A percentile compares a stretch with the other conserved stretches of the same genome.
Evolutionary conservation across 352 stramenopile species (phyloP).

Genomic region (Pythium aquatile): DNA sequence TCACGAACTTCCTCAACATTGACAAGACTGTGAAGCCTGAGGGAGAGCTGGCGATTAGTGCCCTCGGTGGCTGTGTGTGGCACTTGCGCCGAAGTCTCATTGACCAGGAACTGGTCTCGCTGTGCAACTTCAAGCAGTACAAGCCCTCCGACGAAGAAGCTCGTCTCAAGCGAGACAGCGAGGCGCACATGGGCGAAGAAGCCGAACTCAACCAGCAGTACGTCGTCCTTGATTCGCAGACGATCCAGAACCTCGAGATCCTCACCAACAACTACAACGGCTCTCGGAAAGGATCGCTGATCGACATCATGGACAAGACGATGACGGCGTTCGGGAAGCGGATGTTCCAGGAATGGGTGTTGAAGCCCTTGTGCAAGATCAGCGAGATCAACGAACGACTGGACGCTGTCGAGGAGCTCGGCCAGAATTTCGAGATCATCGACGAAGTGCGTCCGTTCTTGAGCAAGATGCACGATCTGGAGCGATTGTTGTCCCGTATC

Average conservation of each 20-base stretch:
- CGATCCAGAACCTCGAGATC: conserved; percentile 97
- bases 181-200: conserved; percentile 26
- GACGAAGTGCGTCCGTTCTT: conserved; percentile 86
- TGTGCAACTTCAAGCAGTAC: conserved; percentile 79
- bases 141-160: conserved; percentile 72
- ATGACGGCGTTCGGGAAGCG: conserved; percentile 94
- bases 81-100: conserved; percentile 79
- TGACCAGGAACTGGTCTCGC: conserved; percentile 76
- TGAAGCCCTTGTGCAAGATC: conserved; percentile 94
- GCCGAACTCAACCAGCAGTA: conserved; percentile 77
- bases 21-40: conserved; percentile 65
- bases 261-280: conserved; percentile 91
- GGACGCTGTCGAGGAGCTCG: conserved; percentile 96
- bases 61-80: conserved; percentile 77
- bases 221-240: conserved; percentile 96
- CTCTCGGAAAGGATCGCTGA: conserved; percentile 90
- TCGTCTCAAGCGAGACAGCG: not conserved
- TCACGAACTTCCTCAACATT: conserved; percentile 65
- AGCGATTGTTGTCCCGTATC: conserved; percentile 94
- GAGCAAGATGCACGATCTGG: conserved; percentile 93
- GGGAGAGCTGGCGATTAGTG: conserved; percentile 60
- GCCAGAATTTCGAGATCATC: conserved; percentile 61
- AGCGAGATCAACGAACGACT: conserved; percentile 94
- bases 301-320: conserved; percentile 88
- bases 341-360: conserved; percentile 96